Percentiles rank a stretch among this genome's conserved stretches.
These are phyloP conservation scores for Amyloporia xantha DNA, from an alignment of 768 basidiomycete genomes.

Conservation along the genomic window DNA sequence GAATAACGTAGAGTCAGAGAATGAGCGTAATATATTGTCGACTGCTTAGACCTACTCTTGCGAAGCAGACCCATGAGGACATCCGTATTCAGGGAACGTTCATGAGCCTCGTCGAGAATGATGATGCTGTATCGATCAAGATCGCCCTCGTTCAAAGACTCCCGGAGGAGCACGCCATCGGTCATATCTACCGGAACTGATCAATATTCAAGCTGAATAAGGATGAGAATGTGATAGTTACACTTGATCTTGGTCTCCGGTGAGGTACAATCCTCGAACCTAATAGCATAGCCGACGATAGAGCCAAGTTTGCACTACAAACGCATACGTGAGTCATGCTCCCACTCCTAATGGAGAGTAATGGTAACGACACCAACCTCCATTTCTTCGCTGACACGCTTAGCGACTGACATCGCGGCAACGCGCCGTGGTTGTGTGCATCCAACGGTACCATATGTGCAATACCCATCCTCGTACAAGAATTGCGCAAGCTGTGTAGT, in stretches of 20 bases:
- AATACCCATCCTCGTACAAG: slow-evolving; percentile 95
- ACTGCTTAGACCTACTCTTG: slow-evolving; percentile 60
- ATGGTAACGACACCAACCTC: slow-evolving; percentile 51
- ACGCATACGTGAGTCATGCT: slow-evolving; percentile 6
- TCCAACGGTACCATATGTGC: slow-evolving; percentile 81
- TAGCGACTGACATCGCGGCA: slow-evolving; percentile 99
- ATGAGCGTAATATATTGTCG: too few species aligned
- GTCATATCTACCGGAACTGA: slow-evolving; percentile 74
- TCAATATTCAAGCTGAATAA: too few species aligned
- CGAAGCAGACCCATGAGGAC: slow-evolving; percentile 94
- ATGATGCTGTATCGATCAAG: slow-evolving; percentile 94
- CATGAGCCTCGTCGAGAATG: slow-evolving; percentile 98
- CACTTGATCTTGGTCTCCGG: slow-evolving; percentile 96
- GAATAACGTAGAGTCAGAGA: too few species aligned
- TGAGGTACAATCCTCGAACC: slow-evolving; percentile 96
- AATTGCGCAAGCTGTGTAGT: slow-evolving; percentile 96
- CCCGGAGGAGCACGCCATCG: slow-evolving; percentile 95
- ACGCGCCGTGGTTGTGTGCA: slow-evolving; percentile 99
- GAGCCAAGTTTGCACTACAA: slow-evolving; percentile 78
- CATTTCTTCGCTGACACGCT: slow-evolving; percentile 99
- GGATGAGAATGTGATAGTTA: slow-evolving; percentile 37
- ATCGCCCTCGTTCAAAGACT: slow-evolving; percentile 98
- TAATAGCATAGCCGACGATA: slow-evolving; percentile 94
- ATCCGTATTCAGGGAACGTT: slow-evolving; percentile 94
- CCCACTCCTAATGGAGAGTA: neutral